A percentile compares a stretch with the other conserved stretches of the same genome.
Evolutionary conservation across 345 rosid genomes (phyloP).

Genomic region (Triadica sebifera): DNA sequence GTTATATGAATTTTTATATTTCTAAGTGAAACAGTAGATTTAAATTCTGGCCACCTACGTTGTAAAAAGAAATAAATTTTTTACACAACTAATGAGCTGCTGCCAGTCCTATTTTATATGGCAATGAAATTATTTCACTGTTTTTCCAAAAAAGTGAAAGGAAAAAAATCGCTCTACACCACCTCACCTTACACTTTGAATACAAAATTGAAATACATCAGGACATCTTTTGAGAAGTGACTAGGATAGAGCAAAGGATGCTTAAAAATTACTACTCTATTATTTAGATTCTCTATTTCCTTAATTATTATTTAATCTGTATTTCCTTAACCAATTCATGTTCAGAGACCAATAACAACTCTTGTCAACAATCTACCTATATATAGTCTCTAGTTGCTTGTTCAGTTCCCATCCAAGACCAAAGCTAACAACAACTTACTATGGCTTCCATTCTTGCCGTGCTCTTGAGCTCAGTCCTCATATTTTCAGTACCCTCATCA

Average conservation of each 20-base stretch:
- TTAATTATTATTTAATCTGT: too few species aligned
- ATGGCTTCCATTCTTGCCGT: slow-evolving; percentile 29
- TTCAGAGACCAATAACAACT: not conserved
- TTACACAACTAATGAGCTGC: too few species aligned
- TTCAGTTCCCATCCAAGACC: slow-evolving; percentile 5
- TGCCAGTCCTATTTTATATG: too few species aligned
- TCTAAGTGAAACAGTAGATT: too few species aligned
- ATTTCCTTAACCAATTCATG: slow-evolving; percentile 8
- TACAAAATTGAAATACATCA: too few species aligned
- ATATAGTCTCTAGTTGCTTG: not conserved
- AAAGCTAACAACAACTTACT: not conserved
- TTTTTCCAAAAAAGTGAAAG: not conserved
- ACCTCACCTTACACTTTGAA: too few species aligned
- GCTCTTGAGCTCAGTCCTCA: slow-evolving; percentile 25
- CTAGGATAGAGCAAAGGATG: not conserved
- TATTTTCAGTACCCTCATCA: slow-evolving; percentile 16
- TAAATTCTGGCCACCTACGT: too few species aligned
- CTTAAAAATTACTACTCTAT: slow-evolving; percentile 11
- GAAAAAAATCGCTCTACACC: not conserved
- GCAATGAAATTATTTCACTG: too few species aligned
- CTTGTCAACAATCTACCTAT: not conserved
- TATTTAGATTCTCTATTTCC: not conserved
- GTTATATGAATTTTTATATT: too few species aligned
- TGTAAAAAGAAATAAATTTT: too few species aligned
- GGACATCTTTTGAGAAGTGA: too few species aligned